Evolutionary conservation across 1,284 basidiomycete species (phyloP), one percentile per base, ranked within the genome.

Genomic region (Apiotrichum porosum): DNA sequence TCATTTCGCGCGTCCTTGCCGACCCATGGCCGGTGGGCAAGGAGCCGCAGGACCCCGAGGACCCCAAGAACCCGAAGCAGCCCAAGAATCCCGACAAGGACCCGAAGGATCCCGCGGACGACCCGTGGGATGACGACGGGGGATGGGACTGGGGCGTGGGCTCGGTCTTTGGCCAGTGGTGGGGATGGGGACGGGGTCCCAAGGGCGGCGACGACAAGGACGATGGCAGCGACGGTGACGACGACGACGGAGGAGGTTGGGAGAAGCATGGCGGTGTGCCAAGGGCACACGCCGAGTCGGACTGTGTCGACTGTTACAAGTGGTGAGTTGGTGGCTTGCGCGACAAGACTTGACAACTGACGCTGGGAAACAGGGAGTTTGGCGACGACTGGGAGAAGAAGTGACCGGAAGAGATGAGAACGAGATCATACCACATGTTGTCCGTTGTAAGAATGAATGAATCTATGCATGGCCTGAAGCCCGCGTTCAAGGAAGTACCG

Each of bases 1-100:
- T 94, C 37, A 82, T 94, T 55, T 81, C 84, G 28, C 79, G 82
- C 49, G 68, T 95, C 6, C 72, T 95, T 6, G 76, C 78, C 24
- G 78, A 83, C 40, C 84, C 90, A 15, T 95, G 92, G 91, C 65
- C 64, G 2, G 62, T 55, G 19, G 61, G 73, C 23, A 35, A 37
- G 4, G 26, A n/a, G 19, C 40, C 40, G 14, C 31, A 41, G 30
- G 14, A 31, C 6, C 39, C 39, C 30, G 31, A 41, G 21, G 14
- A 41, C 12, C 32, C 21, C n/a, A 28, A 37, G 22, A 33, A 26
- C n/a, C 30, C 19, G 19, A 18, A 38, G 37, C n/a, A n/a, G n/a
- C 37, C 26, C 26, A 28, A 28, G 12, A 12, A 28, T 12, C 26
- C 26, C 36, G 21, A 24, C 21, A 26, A 26, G 37, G 17, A 33